Conservation (phyloP, 2,329 filamentous ascomycete species). For the Penicillium sp. region DNA sequence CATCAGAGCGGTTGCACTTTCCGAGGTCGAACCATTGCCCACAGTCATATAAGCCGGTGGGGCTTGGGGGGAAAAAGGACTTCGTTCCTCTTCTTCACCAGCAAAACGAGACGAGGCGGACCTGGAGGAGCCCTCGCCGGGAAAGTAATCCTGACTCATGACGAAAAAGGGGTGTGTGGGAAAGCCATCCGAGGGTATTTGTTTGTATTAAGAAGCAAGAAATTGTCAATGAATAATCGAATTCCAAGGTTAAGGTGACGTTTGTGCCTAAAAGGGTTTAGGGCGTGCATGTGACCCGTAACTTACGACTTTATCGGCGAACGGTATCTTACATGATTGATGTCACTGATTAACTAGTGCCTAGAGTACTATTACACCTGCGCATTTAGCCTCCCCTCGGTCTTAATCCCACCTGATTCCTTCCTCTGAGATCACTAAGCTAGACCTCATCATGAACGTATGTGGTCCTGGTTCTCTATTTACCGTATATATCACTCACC, state of each 20-base stretch:
- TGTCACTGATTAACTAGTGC: conserved; percentile 24
- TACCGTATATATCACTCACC: conserved; percentile 3
- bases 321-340: conserved; percentile 21
- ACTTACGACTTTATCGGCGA: background rate
- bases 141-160: conserved; percentile 48
- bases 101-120: conserved; percentile 37
- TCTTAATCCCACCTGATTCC: background rate
- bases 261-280: conserved; percentile 24
- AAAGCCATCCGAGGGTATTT: conserved; percentile 18
- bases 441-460: conserved; percentile 41
- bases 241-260: conserved; percentile 23
- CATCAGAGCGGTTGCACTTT: conserved; percentile 78
- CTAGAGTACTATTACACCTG: background rate
- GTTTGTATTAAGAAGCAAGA: conserved; percentile 11
- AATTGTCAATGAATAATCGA: conserved; percentile 5
- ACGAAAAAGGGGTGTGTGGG: conserved; percentile 13
- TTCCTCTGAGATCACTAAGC: background rate
- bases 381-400: background rate
- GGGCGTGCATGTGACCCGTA: conserved; percentile 25
- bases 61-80: conserved; percentile 30
- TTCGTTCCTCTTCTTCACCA: conserved; percentile 28
- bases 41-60: conserved; percentile 81
- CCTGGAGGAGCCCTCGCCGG: conserved; percentile 35
- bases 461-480: conserved; percentile 8
- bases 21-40: conserved; percentile 75